Evolutionary conservation across 805 yeast species (phyloP), one percentile per base, ranked within the genome.

Genomic region (Candida patagonica): DNA sequence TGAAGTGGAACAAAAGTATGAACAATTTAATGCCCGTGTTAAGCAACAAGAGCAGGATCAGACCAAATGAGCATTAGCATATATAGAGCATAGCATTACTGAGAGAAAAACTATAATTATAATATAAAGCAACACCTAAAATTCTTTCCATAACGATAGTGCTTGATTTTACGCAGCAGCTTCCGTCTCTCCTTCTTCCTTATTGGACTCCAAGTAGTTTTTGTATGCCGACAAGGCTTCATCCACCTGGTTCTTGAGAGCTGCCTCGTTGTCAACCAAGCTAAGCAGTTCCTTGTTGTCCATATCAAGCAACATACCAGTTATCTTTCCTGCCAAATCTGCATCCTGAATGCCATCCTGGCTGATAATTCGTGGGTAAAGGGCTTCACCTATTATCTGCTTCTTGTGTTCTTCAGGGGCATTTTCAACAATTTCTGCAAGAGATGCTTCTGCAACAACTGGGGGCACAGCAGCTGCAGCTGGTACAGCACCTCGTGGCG

Each of bases 271-370:
- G 60, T 85, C 94, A 64, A 86, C 76, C 63, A 89, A 73, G 47
- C 82, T 81, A 59, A 88, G 68, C 56, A 92, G 83, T 70, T 89
- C 96, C 58, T 77, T 77, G 67, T 83, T 84, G 61, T 87, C 94
- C 78, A 89, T 78, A 62, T 88, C 96, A 61, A 92, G 76, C 72
- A 92, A 78, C 97, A 92, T 92, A 72, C 97, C 96, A n/a, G 50
- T 92, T 63, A 92, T 85, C 73, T 88, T 89, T 70, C 96, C 95
- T 53, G 96, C 96, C 59, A 95, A 86, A 68, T 87, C 95, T 44
- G 81, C 82, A 60, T 87, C 94, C 55, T 78, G 78, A 56, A 88
- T 85, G 69, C 82, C 82, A 59, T 85, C 87, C 48, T 84, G 78
- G 52, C 87, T 78, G 51, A 80, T 78, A 59, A 92, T 82, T 76